Base-by-base conservation (phyloP, 2,329 filamentous ascomycete genomes). In the Nemania sp. region DNA sequence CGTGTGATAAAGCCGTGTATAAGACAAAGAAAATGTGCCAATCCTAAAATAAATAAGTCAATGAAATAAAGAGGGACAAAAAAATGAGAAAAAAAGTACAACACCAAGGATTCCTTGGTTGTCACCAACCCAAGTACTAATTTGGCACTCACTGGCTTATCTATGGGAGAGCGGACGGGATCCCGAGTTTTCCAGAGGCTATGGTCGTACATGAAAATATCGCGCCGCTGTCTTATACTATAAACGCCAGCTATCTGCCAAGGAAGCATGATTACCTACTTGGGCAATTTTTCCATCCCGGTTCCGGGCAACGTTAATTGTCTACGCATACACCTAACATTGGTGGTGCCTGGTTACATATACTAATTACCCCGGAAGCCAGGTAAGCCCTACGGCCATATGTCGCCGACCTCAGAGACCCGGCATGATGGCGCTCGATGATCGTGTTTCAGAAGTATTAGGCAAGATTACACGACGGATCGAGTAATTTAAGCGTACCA, bases 81-180 rank as follows among this genome's bases (percentile, higher is more conserved):
- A 27, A 47, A 47, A 47, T 22, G 7, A 47, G 24, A 47, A 10
- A 24, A 24, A 24, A 22, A 2, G n/a, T 54, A 54, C 52, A 54
- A 38, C 51, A 53, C 51, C 51, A 53, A 29, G 51, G 26, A 53
- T 53, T 53, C 51, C 26, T 26, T 32, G 27, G 51, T 53, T 53
- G 27, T 53, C 26, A 53, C 51, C 27, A 53, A 53, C 54, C 54
- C 38, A 26, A 15, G 26, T 57, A 45, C 54, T 57, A 18, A 45
- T 57, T 45, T 27, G 38, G 52, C 52, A 24, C 52, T 55, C 32
- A 47, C 49, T 29, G 49, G 60, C 38, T 63, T 49, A 63, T 63
- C 35, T 49, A 47, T 63, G 60, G 60, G 51, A 63, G 60, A 63
- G 47, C 60, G 41, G 41, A 63, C 51, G 60, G 60, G 60, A 63